Conservation (phyloP, 1,284 basidiomycete species). For the Ceratobasidium sp. region DNA sequence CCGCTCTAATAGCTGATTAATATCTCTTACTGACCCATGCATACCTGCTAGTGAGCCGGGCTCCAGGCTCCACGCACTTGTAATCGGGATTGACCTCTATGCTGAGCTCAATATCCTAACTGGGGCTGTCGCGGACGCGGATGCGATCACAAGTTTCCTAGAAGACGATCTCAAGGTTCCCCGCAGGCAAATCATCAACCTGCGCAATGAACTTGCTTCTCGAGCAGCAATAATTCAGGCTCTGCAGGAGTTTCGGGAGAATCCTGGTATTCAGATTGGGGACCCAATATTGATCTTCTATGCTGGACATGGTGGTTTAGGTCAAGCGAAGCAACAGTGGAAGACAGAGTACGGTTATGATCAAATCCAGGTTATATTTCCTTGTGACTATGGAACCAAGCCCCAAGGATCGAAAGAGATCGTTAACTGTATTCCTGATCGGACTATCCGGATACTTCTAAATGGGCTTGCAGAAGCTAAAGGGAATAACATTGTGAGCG, state of each 20-base stretch:
- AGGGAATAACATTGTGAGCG: conserved; percentile 32
- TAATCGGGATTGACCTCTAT: conserved; percentile 29
- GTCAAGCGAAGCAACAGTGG: conserved; percentile 1
- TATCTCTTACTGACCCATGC: not conserved
- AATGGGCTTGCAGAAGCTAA: conserved; percentile 1
- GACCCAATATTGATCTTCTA: conserved; percentile 39
- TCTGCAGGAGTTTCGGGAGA: not conserved
- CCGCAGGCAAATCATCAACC: not conserved
- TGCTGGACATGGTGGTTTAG: not conserved
- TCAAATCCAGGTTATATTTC: conserved; percentile 33
- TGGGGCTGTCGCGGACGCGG: conserved; percentile 23
- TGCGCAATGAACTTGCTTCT: conserved; percentile 2
- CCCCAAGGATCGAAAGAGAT: not conserved
- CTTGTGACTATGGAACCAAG: not conserved
- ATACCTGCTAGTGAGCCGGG: not conserved
- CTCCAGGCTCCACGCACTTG: conserved; percentile 1
- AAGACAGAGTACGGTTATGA: not conserved
- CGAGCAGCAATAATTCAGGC: not conserved
- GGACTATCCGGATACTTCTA: not conserved
- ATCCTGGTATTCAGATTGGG: conserved; percentile 7
- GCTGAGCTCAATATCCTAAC: not conserved
- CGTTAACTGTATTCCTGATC: conserved; percentile 11
- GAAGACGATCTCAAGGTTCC: conserved; percentile 8
- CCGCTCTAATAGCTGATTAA: not conserved
- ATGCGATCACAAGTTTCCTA: not conserved